Evolutionary conservation across 352 stramenopile species (phyloP).

Genomic region (Globisporangium iwayamae): DNA sequence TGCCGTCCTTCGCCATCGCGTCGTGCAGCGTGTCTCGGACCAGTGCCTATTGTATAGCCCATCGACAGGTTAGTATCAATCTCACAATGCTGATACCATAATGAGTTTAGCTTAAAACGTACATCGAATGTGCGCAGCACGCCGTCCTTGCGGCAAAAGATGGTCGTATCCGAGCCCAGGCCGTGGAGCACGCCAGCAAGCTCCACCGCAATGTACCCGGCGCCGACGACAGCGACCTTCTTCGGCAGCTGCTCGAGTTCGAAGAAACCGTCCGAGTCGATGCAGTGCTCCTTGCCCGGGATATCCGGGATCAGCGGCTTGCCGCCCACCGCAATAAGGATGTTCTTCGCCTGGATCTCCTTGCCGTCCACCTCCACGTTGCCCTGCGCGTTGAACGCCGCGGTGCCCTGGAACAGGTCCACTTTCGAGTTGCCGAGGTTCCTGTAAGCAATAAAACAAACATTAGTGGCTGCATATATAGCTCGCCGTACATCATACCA

Average conservation of each 20-base stretch:
- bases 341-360: conserved; percentile 48
- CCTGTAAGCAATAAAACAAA: conserved; percentile 17
- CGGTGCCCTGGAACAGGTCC: conserved; percentile 83
- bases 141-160: conserved; percentile 86
- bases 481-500: background rate
- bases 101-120: conserved; percentile 13
- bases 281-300: conserved; percentile 88
- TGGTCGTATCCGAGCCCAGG: conserved; percentile 89
- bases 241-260: conserved; percentile 90
- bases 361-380: conserved; percentile 79
- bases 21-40: conserved; percentile 52
- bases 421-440: conserved; percentile 92
- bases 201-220: conserved; percentile 98
- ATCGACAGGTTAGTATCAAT: background rate
- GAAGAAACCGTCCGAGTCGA: conserved; percentile 97
- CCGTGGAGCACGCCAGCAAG: conserved; percentile 93
- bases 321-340: conserved; percentile 63
- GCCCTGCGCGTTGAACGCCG: conserved; percentile 77
- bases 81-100: background rate
- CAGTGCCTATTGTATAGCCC: conserved; percentile 24
- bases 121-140: conserved; percentile 89
- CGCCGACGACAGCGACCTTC: conserved; percentile 95
- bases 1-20: conserved; percentile 51
- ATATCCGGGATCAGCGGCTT: conserved; percentile 58
- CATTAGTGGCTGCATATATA: background rate